Evolutionary conservation across 179 eudicot species (phyloP).

Genomic region (Nepenthes alata): DNA sequence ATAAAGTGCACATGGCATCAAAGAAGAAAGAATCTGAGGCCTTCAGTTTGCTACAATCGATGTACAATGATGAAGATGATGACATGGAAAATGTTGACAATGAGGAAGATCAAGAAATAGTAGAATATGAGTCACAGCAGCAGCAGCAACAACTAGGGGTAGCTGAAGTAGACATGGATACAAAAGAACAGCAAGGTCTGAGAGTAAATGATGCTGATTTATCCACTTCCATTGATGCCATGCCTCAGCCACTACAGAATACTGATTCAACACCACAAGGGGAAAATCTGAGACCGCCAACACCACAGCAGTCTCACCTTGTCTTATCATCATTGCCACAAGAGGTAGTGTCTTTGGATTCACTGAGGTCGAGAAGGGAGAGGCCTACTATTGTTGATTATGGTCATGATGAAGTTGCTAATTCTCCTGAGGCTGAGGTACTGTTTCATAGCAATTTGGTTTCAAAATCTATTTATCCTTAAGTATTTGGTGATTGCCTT

Average conservation of each 20-base stretch:
- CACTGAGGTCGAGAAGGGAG: slow-evolving; percentile 17
- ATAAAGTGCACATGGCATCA: slow-evolving; percentile 30
- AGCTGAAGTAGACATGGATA: slow-evolving; percentile 8
- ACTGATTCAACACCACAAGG: slow-evolving; percentile 22
- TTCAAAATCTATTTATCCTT: not conserved
- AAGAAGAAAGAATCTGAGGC: slow-evolving; percentile 49
- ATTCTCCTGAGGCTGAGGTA: slow-evolving; percentile 87
- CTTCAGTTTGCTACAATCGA: slow-evolving; percentile 47
- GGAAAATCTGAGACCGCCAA: slow-evolving; percentile 22
- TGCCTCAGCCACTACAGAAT: not conserved
- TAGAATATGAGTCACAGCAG: slow-evolving; percentile 5
- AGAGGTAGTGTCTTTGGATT: slow-evolving; percentile 6
- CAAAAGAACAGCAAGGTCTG: slow-evolving; percentile 7
- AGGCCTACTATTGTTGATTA: slow-evolving; percentile 62
- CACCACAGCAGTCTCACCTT: slow-evolving; percentile 23
- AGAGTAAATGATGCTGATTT: slow-evolving; percentile 8
- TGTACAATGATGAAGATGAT: slow-evolving; percentile 72
- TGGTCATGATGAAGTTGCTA: slow-evolving; percentile 59
- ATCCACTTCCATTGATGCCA: slow-evolving; percentile 4
- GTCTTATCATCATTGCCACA: slow-evolving; percentile 6
- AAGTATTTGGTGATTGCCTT: not conserved
- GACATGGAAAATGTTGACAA: slow-evolving; percentile 38
- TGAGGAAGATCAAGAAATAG: slow-evolving; percentile 10
- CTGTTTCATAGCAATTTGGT: not conserved
- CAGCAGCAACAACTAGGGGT: not conserved